Evolutionary conservation across 1,284 basidiomycete genomes (phyloP).

Genomic region (Mrakiaceae sp.): DNA sequence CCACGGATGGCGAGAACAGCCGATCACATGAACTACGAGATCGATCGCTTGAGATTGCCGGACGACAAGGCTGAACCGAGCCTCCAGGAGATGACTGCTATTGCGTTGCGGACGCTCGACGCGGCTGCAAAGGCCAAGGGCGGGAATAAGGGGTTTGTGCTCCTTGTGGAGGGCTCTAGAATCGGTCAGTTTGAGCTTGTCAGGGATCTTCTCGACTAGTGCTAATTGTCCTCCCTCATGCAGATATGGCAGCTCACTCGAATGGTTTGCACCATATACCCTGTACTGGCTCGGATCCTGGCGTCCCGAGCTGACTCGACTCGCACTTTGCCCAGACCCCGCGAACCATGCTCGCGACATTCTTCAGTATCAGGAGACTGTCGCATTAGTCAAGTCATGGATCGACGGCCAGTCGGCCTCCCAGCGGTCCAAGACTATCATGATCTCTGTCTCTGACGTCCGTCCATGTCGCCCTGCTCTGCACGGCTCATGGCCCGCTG

Average conservation of each 20-base stretch:
- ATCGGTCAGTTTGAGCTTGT: not conserved
- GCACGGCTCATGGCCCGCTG: slow-evolving; percentile 20
- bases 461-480: not conserved
- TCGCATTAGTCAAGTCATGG: slow-evolving; percentile 23
- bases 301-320: too few species aligned
- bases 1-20: not conserved
- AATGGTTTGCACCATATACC: slow-evolving; percentile 14
- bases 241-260: slow-evolving; percentile 20
- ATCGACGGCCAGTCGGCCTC: not conserved
- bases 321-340: slow-evolving; percentile 19
- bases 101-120: slow-evolving; percentile 26
- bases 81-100: slow-evolving; percentile 28
- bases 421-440: not conserved
- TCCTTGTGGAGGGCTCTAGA: slow-evolving; percentile 23
- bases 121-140: not conserved
- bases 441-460: slow-evolving; percentile 5
- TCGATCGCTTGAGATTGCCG: not conserved
- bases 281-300: too few species aligned
- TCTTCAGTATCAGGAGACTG: slow-evolving; percentile 33
- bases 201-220: too few species aligned
- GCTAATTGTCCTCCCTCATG: too few species aligned
- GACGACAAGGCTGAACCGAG: slow-evolving; percentile 21
- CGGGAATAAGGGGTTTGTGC: slow-evolving; percentile 23
- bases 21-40: slow-evolving; percentile 23
- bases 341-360: slow-evolving; percentile 30